Evolutionary conservation across 2,329 filamentous ascomycete genomes (phyloP), one percentile per base, ranked within the genome.

Genomic region (Ophiostoma australiae): DNA sequence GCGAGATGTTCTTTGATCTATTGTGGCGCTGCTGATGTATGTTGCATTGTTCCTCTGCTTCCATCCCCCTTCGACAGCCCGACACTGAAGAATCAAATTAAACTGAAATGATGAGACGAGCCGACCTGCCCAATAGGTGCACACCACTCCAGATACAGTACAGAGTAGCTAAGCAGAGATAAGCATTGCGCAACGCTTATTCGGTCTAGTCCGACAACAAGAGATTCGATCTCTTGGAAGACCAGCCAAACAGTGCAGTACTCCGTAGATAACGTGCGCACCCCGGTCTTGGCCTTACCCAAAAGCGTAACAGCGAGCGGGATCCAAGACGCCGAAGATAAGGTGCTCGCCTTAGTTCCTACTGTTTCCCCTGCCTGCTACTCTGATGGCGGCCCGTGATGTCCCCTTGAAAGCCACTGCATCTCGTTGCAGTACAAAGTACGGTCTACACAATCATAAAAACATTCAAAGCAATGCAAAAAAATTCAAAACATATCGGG

Each of bases 131-230:
- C 8, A 17, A 48, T 17, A 20, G 44, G 44, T 48, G 44, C 44
- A 48, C 44, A 48, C 44, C 44, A 48, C 3, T 5, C 44, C 5
- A 48, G 44, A 48, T n/a, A 31, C 27, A 31, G 27, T n/a, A n/a
- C n/a, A n/a, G n/a, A n/a, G n/a, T n/a, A 48, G 44, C 44, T 20
- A 48, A 48, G 52, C n/a, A 58, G 44, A 58, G 52, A 58, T 58
- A 58, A 58, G 52, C 52, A 58, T 58, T 58, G 52, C 23, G 23
- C 52, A 27, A 58, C 52, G n/a, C 52, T 58, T 23, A 27, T 58
- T 58, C 52, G 52, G 52, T 17, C 23, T 58, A 58, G 52, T 27
- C 52, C n/a, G 23, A 58, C n/a, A 11, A 58, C 23, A 58, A 58
- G 52, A 58, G 52, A 27, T 58, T 23, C n/a, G 8, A n/a, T 48